These are phyloP conservation scores for Mortierella sp. DNA, from an alignment of 371 early-diverging fungal genomes.

Conservation along the genomic window DNA sequence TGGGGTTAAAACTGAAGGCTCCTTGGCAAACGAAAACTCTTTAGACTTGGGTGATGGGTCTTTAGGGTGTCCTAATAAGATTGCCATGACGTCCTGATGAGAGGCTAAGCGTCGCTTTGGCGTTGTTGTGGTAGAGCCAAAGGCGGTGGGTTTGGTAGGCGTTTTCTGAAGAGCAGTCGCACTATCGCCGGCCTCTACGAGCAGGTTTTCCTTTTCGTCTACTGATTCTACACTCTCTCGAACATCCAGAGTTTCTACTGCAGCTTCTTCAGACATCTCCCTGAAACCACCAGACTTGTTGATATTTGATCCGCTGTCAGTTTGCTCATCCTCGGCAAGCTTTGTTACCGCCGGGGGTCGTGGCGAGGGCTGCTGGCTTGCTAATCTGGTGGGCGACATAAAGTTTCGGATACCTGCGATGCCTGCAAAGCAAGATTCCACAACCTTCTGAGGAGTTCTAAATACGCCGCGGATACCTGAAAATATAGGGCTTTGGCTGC, in stretches of 20 bases:
- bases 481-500: slow-evolving; percentile 20
- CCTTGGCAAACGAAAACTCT: slow-evolving; percentile 8
- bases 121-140: not conserved
- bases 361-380: not conserved
- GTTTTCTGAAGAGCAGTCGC: not conserved
- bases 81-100: slow-evolving; percentile 20
- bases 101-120: slow-evolving; percentile 13
- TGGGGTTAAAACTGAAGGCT: not conserved
- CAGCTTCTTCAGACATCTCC: not conserved
- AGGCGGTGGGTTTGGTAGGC: not conserved
- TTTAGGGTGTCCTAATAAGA: slow-evolving; percentile 11
- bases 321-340: not conserved
- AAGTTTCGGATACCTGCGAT: slow-evolving; percentile 29
- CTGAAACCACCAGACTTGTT: no score
- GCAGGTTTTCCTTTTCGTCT: not conserved
- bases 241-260: slow-evolving; percentile 6
- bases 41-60: slow-evolving; percentile 17
- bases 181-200: not conserved
- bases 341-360: not conserved
- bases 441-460: slow-evolving; percentile 36
- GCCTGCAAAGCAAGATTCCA: slow-evolving; percentile 26
- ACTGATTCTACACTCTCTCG: not conserved
- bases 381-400: slow-evolving; percentile 16
- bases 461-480: slow-evolving; percentile 31
- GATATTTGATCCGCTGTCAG: no score